Evolutionary conservation across 2,329 filamentous ascomycete species (phyloP).

Genomic region (Chalara sp.): DNA sequence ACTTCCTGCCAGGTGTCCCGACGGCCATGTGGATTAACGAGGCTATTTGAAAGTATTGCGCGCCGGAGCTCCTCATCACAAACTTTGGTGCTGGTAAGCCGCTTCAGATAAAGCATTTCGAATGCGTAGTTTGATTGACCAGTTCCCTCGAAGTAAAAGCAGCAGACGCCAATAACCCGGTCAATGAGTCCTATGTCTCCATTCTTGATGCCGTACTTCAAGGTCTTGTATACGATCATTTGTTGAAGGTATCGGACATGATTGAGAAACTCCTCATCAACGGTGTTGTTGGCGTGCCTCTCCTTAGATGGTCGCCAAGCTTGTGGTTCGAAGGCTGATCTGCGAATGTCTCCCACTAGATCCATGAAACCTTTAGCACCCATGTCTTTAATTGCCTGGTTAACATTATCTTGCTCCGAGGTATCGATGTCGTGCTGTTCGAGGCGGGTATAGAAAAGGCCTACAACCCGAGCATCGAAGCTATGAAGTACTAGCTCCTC

Average conservation of each 20-base stretch:
- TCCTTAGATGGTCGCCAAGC: constrained; percentile 4
- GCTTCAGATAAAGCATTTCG: constrained; percentile 5
- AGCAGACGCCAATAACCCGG: constrained; percentile 2
- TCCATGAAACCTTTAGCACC: constrained; percentile 2
- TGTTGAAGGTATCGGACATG: constrained; percentile 6
- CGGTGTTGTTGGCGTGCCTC: constrained; percentile 1
- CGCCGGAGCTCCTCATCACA: constrained; percentile 2
- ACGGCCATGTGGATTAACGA: constrained; percentile 3
- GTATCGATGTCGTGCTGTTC: constrained; percentile 1
- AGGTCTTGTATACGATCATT: constrained; percentile 5
- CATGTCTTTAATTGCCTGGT: constrained; percentile 1
- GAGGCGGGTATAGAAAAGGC: constrained; percentile 4
- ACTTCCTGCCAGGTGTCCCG: constrained; percentile 2
- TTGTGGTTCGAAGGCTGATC: constrained; percentile 4
- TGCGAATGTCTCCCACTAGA: constrained; percentile 5
- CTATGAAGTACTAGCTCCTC: constrained; percentile 1
- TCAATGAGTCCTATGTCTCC: constrained; percentile 6
- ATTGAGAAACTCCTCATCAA: constrained; percentile 3
- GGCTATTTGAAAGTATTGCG: constrained; percentile 5
- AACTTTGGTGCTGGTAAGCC: constrained; percentile 3
- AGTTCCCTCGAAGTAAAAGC: constrained; percentile 6
- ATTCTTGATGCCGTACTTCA: constrained; percentile 7
- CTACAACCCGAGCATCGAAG: background rate
- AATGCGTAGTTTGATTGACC: constrained; percentile 4
- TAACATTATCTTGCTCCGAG: constrained; percentile 2